Evolutionary conservation across 345 rosid species (phyloP), one percentile per base, ranked within the genome.

Genomic region (Barbarea vulgaris): DNA sequence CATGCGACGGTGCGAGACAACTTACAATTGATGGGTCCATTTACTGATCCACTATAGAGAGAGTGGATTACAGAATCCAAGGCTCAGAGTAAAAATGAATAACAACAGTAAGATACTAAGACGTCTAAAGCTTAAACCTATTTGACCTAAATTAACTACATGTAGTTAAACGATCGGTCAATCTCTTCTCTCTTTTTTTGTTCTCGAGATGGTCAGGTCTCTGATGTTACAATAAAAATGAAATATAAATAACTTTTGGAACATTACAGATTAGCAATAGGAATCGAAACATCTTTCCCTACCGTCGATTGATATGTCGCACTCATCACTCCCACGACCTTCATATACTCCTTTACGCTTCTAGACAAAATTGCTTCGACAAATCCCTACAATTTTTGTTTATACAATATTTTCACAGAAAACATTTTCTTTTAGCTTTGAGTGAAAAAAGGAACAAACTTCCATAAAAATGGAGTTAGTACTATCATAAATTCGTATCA

Each of bases 271-370:
- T 64, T 70, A 25, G 58, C 41, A 54, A 64, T 56, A 3, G 19
- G 27, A 64, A 58, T 36, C 41, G 60, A 46, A 63, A 33, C 58
- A 72, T 72, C 12, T 37, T 73, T 44, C 81, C 83, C 64, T 83
- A 82, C 76, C 79, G 80, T 88, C 83, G 73, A 84, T 37, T 81
- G 88, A 85, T 70, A 80, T 50, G 89, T 90, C 84, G 80, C 87
- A 83, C 83, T 89, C 92, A 80, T 85, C 81, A 77, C 85, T 67
- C 72, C 85, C 80, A 86, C 83, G 80, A 60, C 76, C 69, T 67
- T 28, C 59, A 3, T 17, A 53, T 36, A 41, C 77, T 73, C 48
- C 30, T 69, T 61, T 52, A 61, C 55, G 48, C 63, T 61, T 44
- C 9, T 39, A 15, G 39, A n/a, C 42, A 48, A 34, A 41, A 19